Evolutionary conservation across 2,329 filamentous ascomycete species (phyloP), one percentile per base, ranked within the genome.

Genomic region (Stemphylium lycopersici): DNA sequence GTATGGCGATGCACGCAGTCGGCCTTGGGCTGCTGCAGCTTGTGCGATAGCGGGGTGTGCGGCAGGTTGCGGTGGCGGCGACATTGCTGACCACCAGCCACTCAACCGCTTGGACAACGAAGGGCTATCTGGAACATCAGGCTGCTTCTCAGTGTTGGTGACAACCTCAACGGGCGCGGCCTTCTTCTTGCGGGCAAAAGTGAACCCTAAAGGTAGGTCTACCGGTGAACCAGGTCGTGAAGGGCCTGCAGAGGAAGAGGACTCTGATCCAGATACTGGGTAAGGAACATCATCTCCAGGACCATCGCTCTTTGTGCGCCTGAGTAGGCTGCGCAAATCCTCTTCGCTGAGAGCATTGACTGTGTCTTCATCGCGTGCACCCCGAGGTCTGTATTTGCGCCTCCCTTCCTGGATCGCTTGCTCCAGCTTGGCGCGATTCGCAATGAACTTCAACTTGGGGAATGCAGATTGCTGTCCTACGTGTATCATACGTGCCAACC

Each of bases 381-480:
- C 62, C 6, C 63, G 61, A 24, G 67, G 64, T 16, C 71, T 73
- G 36, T 75, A 78, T 18, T 75, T 72, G n/a, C 76, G 72, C 1
- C 86, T 73, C 2, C 85, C 85, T 60, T 84, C 77, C 56, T 85
- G 80, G 43, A 88, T 84, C 6, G 85, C 70, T 44, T 87, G 82
- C 77, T 99, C 95, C 7, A 97, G 81, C 67, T 90, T 91, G 62
- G 97, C 84, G 45, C 95, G 80, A 71, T 99, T 99, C 20, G 84
- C 85, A 55, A 98, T 86, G 70, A 98, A 99, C 70, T 95, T 90
- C 45, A 99, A 81, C 72, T 95, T 96, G 0, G 95, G 91, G 71
- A 96, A 99, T 1, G 90, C 86, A 59, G 90, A 92, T 74, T 95
- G 90, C 74, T 96, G 90, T 16, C 95, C 95, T 53, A 91, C 89